phyloP scores from a whole-genome alignment of 768 basidiomycete species.

The Agaricus sinodeliciosus region DNA sequence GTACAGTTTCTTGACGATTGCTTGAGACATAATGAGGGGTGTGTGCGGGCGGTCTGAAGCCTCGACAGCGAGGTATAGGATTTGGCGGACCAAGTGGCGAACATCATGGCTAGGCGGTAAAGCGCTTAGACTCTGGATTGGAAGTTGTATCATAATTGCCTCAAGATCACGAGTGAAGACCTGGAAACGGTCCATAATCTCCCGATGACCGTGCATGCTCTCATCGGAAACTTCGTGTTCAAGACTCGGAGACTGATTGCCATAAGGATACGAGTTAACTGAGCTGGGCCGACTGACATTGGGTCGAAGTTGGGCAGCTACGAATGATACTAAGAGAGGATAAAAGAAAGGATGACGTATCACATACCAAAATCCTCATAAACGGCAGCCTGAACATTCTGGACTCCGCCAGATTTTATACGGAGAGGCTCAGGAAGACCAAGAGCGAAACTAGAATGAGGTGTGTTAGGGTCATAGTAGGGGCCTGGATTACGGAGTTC shows the following conservation, averaged over 20 bases:
- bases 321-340: not conserved
- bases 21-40: conserved; percentile 89
- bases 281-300: conserved; percentile 64
- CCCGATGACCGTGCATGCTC: conserved; percentile 56
- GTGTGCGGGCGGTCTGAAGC: conserved; percentile 79
- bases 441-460: conserved; percentile 59
- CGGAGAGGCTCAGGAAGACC: conserved; percentile 85
- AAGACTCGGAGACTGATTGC: conserved; percentile 51
- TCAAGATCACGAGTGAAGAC: conserved; percentile 64
- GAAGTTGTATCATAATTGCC: conserved; percentile 69
- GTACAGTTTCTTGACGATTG: conserved; percentile 92
- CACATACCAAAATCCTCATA: conserved; percentile 88
- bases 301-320: conserved; percentile 29
- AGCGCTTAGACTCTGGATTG: conserved; percentile 58
- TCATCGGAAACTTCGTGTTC: conserved; percentile 40
- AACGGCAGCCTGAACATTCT: conserved; percentile 75
- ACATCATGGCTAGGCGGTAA: conserved; percentile 84
- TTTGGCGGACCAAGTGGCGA: conserved; percentile 76
- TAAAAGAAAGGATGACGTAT: not conserved
- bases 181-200: conserved; percentile 73
- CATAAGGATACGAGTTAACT: conserved; percentile 53
- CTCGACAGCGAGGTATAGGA: conserved; percentile 75
- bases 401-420: conserved; percentile 77
- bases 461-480: conserved; percentile 86
- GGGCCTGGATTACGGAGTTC: conserved; percentile 65